Evolutionary conservation across 306 rosid genomes (phyloP).

Genomic region (Hippophae tibetana): DNA sequence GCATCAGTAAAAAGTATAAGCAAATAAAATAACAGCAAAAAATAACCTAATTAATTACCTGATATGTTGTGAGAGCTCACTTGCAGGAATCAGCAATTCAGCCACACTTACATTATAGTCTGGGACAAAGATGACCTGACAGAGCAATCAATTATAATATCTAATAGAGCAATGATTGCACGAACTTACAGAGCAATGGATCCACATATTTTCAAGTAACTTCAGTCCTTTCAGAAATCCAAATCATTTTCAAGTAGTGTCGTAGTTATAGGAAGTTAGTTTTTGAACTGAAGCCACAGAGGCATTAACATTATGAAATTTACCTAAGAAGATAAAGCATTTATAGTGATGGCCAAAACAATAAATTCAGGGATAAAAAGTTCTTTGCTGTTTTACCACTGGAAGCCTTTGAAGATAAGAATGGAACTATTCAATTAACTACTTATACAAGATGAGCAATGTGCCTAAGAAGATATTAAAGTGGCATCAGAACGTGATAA

Average conservation of each 20-base stretch:
- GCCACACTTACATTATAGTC: slow-evolving; percentile 97
- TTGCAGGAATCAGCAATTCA: slow-evolving; percentile 88
- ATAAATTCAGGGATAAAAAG: no score
- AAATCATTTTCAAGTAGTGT: not conserved
- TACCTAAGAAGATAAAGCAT: no score
- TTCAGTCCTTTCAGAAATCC: not conserved
- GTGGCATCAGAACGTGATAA: no score
- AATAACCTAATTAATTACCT: slow-evolving; percentile 34
- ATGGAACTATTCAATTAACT: no score
- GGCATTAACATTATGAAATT: no score
- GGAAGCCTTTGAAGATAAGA: no score
- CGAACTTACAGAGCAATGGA: not conserved
- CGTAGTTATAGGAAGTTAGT: no score
- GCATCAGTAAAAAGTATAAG: not conserved
- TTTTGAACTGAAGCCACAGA: no score
- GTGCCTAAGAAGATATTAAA: no score
- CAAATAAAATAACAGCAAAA: not conserved
- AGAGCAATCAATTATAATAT: not conserved
- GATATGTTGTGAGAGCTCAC: slow-evolving; percentile 96
- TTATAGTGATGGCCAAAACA: no score
- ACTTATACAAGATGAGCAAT: no score
- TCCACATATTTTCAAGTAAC: not conserved
- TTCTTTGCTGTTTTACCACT: no score
- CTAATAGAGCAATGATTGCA: not conserved
- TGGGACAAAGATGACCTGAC: slow-evolving; percentile 87